Percentiles rank a stretch among this genome's conserved stretches.
These are phyloP conservation scores for Claviceps sp. DNA, from an alignment of 2,329 filamentous ascomycete genomes.

Conservation along the genomic window DNA sequence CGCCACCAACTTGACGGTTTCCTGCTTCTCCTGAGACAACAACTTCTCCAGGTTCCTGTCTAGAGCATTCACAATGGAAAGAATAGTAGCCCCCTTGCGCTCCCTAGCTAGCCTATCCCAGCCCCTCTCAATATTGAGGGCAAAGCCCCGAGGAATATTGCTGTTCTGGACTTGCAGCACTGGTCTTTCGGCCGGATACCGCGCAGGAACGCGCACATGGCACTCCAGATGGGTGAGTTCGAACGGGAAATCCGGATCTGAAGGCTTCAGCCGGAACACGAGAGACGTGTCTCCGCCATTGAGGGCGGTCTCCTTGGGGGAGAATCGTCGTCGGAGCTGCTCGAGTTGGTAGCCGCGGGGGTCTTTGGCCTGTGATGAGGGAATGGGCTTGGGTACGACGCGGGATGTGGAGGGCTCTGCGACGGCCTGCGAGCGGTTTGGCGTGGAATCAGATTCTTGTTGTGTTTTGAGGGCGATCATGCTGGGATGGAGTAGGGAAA, in stretches of 20 bases:
- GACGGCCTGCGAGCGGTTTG: constrained; percentile 32
- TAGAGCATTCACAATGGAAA: constrained; percentile 53
- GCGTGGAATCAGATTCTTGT: constrained; percentile 15
- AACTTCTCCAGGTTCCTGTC: constrained; percentile 61
- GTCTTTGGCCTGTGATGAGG: constrained; percentile 49
- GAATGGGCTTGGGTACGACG: constrained; percentile 51
- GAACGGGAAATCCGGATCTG: constrained; percentile 75
- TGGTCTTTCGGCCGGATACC: constrained; percentile 47
- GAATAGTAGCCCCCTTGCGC: constrained; percentile 41
- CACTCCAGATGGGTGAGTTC: constrained; percentile 58
- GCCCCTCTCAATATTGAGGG: constrained; percentile 63
- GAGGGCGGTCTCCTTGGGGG: constrained; percentile 29
- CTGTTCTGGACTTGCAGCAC: constrained; percentile 51
- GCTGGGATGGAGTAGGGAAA: neutral
- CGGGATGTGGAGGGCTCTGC: constrained; percentile 29
- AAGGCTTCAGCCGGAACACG: constrained; percentile 53
- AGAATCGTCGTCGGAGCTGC: constrained; percentile 57
- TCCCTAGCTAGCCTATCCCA: constrained; percentile 52
- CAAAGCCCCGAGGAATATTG: constrained; percentile 56
- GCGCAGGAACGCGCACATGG: constrained; percentile 47
- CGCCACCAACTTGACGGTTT: constrained; percentile 56
- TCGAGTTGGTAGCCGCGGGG: constrained; percentile 62
- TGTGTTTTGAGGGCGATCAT: constrained; percentile 26
- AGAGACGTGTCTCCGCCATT: constrained; percentile 40
- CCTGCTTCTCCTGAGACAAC: constrained; percentile 54